Evolutionary conservation across 257 asterid species (phyloP).

Genomic region (Nicotiana obtusifolia): DNA sequence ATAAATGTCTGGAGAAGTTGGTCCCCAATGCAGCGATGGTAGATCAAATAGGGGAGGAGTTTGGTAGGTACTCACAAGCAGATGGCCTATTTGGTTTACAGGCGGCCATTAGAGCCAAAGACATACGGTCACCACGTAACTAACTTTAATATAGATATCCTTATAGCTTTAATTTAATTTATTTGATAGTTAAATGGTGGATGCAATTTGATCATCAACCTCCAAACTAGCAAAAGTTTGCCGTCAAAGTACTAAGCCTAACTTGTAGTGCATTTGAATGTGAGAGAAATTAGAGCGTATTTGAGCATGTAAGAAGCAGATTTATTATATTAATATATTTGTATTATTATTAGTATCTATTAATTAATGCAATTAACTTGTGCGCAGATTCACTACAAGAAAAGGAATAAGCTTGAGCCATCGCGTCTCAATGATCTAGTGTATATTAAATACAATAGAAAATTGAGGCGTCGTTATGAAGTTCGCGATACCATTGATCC

Average conservation of each 20-base stretch:
- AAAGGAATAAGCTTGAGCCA: background rate
- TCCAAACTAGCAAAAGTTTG: background rate
- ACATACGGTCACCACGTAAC: background rate
- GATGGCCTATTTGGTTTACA: too few species aligned
- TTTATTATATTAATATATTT: background rate
- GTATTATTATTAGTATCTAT: background rate
- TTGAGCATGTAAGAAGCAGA: background rate
- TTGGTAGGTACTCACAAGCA: too few species aligned
- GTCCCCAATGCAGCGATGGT: too few species aligned
- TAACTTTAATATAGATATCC: background rate
- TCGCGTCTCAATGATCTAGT: background rate
- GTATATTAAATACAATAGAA: background rate
- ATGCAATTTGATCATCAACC: background rate
- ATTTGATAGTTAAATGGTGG: background rate
- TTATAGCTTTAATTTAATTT: background rate
- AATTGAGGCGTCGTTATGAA: background rate
- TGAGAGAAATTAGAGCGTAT: background rate
- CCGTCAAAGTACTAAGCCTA: background rate
- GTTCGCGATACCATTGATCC: too few species aligned
- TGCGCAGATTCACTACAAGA: background rate
- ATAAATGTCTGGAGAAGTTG: too few species aligned
- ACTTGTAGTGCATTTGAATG: background rate
- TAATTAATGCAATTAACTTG: background rate
- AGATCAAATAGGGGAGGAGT: too few species aligned
- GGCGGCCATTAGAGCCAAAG: too few species aligned